A percentile compares a stretch with the other conserved stretches of the same genome.
Evolutionary conservation across 805 yeast genomes (phyloP).

Genomic region (Yarrowia keelungensis): DNA sequence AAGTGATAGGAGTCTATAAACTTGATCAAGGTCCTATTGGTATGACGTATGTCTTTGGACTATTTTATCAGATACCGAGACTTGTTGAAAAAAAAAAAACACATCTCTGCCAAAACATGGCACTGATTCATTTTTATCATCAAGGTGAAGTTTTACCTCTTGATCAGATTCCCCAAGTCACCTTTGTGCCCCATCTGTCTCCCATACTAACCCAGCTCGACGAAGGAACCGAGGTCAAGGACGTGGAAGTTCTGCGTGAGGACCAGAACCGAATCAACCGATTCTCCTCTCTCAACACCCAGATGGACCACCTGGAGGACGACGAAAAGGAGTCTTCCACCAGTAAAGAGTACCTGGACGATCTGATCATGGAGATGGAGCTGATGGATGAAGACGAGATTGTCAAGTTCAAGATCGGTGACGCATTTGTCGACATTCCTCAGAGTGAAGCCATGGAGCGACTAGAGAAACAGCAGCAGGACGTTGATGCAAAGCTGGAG

Average conservation of each 20-base stretch:
- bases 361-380: constrained; percentile 83
- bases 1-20: too few relatives aligned
- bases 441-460: constrained; percentile 71
- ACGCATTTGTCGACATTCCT: constrained; percentile 70
- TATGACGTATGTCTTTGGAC: too few relatives aligned
- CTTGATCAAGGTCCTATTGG: too few relatives aligned
- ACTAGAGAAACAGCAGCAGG: constrained; percentile 67
- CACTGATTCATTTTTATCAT: too few relatives aligned
- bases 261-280: constrained; percentile 91
- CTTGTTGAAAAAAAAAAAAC: too few relatives aligned
- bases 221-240: constrained; percentile 43
- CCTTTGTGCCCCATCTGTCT: too few relatives aligned
- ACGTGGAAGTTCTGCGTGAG: constrained; percentile 69
- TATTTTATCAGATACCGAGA: too few relatives aligned
- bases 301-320: constrained; percentile 64
- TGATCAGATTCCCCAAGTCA: too few relatives aligned
- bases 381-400: constrained; percentile 67
- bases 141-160: too few relatives aligned
- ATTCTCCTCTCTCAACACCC: constrained; percentile 80
- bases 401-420: constrained; percentile 76
- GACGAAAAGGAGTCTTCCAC: constrained; percentile 59
- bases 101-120: too few relatives aligned
- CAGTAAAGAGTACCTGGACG: constrained; percentile 89
- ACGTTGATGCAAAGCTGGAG: constrained; percentile 59
- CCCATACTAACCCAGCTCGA: constrained; percentile 26